Conservation (phyloP, 148 eudicot species). For the Vaccinium corymbosum region DNA sequence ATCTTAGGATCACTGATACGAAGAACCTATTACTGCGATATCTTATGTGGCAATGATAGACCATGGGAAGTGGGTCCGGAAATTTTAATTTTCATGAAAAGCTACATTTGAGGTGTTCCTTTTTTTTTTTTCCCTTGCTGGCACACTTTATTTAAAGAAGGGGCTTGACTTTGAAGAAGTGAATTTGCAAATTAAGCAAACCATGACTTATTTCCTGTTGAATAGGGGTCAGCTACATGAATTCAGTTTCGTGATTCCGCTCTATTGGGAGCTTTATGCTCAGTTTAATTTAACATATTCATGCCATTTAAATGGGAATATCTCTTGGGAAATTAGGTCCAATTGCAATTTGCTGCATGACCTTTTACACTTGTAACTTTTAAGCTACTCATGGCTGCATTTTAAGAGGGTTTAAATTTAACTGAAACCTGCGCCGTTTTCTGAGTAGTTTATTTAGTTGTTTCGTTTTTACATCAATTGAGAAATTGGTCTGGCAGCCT, state of each 20-base stretch:
- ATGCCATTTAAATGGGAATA: not conserved
- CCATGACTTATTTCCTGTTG: not conserved
- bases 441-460: not conserved
- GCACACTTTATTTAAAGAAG: not conserved
- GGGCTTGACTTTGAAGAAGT: not conserved
- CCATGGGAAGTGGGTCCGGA: not conserved
- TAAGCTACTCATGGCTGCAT: not conserved
- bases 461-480: not conserved
- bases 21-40: not conserved
- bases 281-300: not conserved
- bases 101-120: not conserved
- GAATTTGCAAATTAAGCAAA: not conserved
- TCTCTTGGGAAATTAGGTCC: not conserved
- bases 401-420: not conserved
- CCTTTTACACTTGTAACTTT: not conserved
- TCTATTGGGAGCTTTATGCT: not conserved
- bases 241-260: not conserved
- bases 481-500: not conserved
- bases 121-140: not conserved
- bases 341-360: not conserved
- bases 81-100: not conserved
- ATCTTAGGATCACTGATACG: not conserved
- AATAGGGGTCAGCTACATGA: not conserved
- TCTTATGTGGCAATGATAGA: not conserved
- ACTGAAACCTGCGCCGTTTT: not conserved